These are phyloP conservation scores for Boeremia lycopersici DNA, from an alignment of 2,329 filamentous ascomycete genomes.

Conservation along the genomic window DNA sequence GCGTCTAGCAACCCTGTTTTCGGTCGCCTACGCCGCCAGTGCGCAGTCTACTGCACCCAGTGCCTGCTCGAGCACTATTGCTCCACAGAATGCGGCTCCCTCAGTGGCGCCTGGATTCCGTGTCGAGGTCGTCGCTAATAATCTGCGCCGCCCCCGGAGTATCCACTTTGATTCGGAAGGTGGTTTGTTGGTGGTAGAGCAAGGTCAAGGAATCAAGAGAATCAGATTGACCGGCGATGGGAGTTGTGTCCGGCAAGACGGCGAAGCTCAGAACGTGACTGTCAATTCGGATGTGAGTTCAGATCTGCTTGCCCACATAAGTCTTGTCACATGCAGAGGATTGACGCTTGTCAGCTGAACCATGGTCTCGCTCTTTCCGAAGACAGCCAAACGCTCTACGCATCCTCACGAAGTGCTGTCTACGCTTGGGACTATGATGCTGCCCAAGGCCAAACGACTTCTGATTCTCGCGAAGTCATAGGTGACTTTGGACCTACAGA, in stretches of 20 bases:
- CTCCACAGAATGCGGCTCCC: conserved; percentile 47
- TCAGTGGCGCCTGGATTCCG: conserved; percentile 52
- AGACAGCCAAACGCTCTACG: conserved; percentile 59
- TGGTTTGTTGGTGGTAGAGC: conserved; percentile 57
- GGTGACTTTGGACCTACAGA: conserved; percentile 62
- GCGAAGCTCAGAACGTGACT: conserved; percentile 30
- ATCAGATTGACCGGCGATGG: conserved; percentile 44
- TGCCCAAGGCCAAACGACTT: conserved; percentile 52
- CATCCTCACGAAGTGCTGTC: conserved; percentile 64
- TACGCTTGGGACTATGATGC: conserved; percentile 70
- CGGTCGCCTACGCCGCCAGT: conserved; percentile 28
- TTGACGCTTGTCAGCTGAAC: conserved; percentile 48
- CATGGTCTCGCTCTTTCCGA: conserved; percentile 58
- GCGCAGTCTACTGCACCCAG: conserved; percentile 29
- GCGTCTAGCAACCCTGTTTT: conserved; percentile 34
- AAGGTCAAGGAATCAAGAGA: conserved; percentile 47
- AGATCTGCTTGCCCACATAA: background rate
- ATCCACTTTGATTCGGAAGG: conserved; percentile 56
- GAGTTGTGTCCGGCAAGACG: conserved; percentile 37
- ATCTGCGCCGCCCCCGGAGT: conserved; percentile 52
- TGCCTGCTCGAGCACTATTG: conserved; percentile 45
- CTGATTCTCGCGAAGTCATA: conserved; percentile 61
- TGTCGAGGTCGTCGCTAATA: conserved; percentile 54
- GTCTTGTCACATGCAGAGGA: background rate
- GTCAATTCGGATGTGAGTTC: conserved; percentile 37